These are phyloP conservation scores for Laguncularia racemosa DNA, from an alignment of 345 rosid species.

Conservation along the genomic window DNA sequence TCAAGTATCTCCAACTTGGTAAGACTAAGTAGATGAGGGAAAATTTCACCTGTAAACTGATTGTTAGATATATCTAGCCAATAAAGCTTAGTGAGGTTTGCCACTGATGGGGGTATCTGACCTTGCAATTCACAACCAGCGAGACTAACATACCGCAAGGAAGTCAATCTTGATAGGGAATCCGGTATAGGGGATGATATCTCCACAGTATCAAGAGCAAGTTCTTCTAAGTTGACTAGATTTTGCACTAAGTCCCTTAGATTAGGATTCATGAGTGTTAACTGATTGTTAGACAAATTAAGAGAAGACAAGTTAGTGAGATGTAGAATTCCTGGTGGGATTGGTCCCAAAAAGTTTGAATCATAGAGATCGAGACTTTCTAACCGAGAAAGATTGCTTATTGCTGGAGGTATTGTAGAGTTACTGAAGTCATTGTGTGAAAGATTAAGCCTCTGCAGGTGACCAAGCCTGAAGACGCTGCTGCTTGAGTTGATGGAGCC, in stretches of 20 bases:
- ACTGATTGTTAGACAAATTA: neutral
- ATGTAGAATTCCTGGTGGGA: constrained; percentile 1
- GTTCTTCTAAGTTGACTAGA: neutral
- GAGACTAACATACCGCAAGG: neutral
- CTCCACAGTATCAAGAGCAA: neutral
- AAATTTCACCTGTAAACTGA: constrained; percentile 2
- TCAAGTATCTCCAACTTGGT: neutral
- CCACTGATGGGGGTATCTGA: neutral
- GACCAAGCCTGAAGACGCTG: constrained; percentile 15
- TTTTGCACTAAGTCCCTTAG: neutral
- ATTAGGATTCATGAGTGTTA: neutral
- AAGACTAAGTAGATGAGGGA: constrained; percentile 5
- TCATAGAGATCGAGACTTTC: constrained; percentile 7
- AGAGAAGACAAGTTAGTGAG: constrained; percentile 7
- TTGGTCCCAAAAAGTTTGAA: constrained; percentile 9
- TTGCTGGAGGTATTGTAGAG: constrained; percentile 6
- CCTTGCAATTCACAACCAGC: neutral
- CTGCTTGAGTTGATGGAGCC: constrained; percentile 12
- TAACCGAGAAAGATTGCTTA: constrained; percentile 6
- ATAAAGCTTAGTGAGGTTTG: constrained; percentile 2
- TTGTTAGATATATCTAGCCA: neutral
- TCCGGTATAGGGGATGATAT: constrained; percentile 5
- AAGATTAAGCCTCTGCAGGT: constrained; percentile 13
- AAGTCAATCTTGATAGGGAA: neutral
- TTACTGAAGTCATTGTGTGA: constrained; percentile 10